Base-by-base conservation (phyloP, 78 protist species). In the Dictyostelium firmibasis region DNA sequence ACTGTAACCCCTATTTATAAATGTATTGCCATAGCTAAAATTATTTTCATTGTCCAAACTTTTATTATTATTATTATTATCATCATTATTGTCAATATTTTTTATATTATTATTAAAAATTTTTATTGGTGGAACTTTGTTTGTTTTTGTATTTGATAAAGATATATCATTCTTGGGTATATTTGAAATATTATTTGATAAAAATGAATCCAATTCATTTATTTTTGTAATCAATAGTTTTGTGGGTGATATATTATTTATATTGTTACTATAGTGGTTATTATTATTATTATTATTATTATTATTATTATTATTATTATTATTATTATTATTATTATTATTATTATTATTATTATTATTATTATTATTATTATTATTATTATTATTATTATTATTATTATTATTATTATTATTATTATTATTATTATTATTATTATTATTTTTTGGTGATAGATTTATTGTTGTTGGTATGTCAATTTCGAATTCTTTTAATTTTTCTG, bases 401-500 rank as follows among this genome's bases (percentile, higher is more conserved):
- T 31, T 69, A 11, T 31, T 29, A 23, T 69, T 69, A 69, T 69
- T 70, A 27, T 70, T 70, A 38, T 23, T 75, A 11, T 27, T 20
- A 27, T 69, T 31, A 25, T 72, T 74, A 33, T 18, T 74, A 11
- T 18, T 29, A 35, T 33, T 33, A 35, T 35, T 23, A 74, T 74
- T 74, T 27, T 69, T 69, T 1, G 35, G 76, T 1, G 50, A 29
- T 38, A 29, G 0, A 20, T 77, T 25, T 25, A 77, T 43, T 23
- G 1, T 31, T 18, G 3, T 23, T 79, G 85, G 85, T 23, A 79
- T 79, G 20, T 79, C 69, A 47, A 79, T n/a, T 79, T 8, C 25
- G 13, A 60, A 79, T 50, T 79, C 72, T 50, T 79, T 41, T 47
- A 79, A 29, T 79, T 79, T 79, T 18, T 79, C 85, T 25, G 85